phyloP scores from a whole-genome alignment of 2,329 filamentous ascomycete genomes.

The Fusarium nanum region DNA sequence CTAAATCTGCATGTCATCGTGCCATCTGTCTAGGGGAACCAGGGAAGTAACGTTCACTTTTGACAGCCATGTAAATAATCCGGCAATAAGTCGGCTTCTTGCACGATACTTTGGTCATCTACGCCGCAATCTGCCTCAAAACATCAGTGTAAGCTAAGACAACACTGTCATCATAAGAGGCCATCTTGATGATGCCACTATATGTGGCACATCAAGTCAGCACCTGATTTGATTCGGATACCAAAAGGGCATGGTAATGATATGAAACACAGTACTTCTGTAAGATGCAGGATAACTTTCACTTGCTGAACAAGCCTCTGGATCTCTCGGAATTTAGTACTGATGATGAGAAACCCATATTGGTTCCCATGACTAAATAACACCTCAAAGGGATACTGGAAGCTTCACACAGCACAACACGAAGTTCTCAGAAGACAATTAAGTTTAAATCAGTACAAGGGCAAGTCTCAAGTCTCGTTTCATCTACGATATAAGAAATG shows the following conservation, averaged over 20 bases:
- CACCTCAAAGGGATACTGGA: neutral
- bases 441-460: neutral
- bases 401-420: neutral
- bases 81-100: neutral
- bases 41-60: neutral
- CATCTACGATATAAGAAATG: neutral
- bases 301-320: neutral
- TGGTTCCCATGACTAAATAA: accelerated
- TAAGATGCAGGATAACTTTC: neutral
- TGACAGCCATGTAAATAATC: neutral
- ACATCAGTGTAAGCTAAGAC: neutral
- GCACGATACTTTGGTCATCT: neutral
- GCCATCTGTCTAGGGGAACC: neutral
- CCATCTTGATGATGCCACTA: neutral
- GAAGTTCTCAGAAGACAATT: neutral
- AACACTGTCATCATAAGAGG: neutral
- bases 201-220: neutral
- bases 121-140: neutral
- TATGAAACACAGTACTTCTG: neutral
- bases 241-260: neutral
- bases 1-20: neutral
- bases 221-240: neutral
- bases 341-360: neutral
- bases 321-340: neutral
- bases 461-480: neutral